phyloP scores from a whole-genome alignment of 768 basidiomycete species.

The Termitomyces sp. region DNA sequence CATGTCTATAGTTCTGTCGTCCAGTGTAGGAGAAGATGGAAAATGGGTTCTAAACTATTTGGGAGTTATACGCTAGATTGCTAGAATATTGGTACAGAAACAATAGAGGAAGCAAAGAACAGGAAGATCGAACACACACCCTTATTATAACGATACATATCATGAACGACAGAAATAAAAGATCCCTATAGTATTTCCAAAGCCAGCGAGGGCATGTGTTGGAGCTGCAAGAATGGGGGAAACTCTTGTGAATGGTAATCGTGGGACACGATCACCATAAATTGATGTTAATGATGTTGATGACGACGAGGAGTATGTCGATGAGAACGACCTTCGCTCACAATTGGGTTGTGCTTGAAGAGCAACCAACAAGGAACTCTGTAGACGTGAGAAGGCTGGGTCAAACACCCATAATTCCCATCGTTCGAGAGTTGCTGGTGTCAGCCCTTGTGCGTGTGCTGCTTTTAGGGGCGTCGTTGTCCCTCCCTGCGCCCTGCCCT shows the following conservation, averaged over 20 bases:
- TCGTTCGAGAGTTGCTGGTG: constrained; percentile 60
- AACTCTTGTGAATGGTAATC: constrained; percentile 78
- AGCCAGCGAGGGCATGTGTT: constrained; percentile 58
- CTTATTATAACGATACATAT: constrained; percentile 1
- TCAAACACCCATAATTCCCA: constrained; percentile 87
- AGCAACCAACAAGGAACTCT: constrained; percentile 45
- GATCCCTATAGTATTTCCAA: constrained; percentile 72
- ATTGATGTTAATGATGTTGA: too few species aligned
- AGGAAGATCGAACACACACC: background rate
- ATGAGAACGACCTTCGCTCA: constrained; percentile 15
- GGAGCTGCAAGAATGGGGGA: constrained; percentile 48
- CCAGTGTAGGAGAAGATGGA: background rate
- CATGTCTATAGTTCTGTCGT: background rate
- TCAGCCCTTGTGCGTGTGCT: constrained; percentile 39
- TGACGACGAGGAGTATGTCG: constrained; percentile 14
- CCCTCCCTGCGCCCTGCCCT: constrained; percentile 23
- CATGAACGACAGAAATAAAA: constrained; percentile 31
- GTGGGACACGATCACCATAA: constrained; percentile 31
- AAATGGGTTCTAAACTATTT: background rate
- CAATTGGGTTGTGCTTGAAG: constrained; percentile 24
- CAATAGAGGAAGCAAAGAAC: background rate
- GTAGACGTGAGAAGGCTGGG: constrained; percentile 39
- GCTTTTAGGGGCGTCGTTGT: constrained; percentile 5
- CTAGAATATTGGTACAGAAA: background rate
- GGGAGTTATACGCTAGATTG: background rate